phyloP scores from a whole-genome alignment of 192 early-diverging fungal genomes.

The Coemansia sp. region DNA sequence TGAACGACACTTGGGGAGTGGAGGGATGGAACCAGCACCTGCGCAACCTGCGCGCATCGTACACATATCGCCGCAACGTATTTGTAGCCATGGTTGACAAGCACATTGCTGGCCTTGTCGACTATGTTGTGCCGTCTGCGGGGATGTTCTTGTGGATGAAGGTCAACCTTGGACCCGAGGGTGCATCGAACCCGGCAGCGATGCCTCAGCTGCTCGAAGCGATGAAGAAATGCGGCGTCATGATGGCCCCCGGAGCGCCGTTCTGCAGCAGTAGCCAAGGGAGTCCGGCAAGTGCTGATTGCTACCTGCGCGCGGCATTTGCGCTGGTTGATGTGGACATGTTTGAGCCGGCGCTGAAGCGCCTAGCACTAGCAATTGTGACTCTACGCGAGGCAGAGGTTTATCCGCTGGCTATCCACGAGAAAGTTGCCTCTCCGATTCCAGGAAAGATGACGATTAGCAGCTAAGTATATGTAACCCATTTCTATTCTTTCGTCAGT shows the following conservation, averaged over 20 bases:
- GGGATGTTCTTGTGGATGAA: conserved; percentile 94
- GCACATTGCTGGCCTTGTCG: conserved; percentile 61
- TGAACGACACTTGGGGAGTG: conserved; percentile 75
- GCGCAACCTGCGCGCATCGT: conserved; percentile 64
- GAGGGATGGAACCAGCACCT: conserved; percentile 79
- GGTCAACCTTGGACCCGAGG: conserved; percentile 41
- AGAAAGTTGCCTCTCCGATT: background rate
- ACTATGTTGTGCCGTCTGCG: conserved; percentile 61
- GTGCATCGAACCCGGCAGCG: conserved; percentile 19
- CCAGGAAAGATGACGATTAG: conserved; percentile 2
- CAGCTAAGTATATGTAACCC: background rate
- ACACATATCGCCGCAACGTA: conserved; percentile 65
- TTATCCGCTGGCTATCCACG: background rate
- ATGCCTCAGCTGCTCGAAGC: conserved; percentile 36
- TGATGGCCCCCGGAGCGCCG: conserved; percentile 51
- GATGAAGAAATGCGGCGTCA: conserved; percentile 52
- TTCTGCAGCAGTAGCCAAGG: conserved; percentile 24
- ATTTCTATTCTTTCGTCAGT: no score
- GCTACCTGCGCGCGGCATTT: conserved; percentile 48
- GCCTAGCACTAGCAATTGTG: conserved; percentile 42
- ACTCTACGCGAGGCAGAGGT: conserved; percentile 10
- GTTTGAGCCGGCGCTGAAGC: conserved; percentile 49
- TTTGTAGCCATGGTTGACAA: conserved; percentile 67
- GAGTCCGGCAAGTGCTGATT: conserved; percentile 5
- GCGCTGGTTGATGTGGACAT: conserved; percentile 45